Conservation (phyloP, 805 yeast genomes). For the Saturnispora saitoi region DNA sequence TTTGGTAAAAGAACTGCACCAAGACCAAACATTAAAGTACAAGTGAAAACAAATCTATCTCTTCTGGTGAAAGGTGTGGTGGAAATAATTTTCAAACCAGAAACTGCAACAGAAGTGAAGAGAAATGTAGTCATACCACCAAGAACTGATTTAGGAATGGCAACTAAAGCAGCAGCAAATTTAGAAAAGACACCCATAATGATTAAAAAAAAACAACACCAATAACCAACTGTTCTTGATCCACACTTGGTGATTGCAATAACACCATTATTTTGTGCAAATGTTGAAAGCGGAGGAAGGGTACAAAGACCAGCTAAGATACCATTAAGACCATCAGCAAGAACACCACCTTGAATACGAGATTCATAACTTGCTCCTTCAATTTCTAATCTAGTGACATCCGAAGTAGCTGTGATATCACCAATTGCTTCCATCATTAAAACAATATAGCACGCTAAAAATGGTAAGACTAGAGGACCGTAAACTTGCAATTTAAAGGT, state of each 20-base stretch:
- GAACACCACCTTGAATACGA: slow-evolving; percentile 85
- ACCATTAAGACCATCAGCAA: slow-evolving; percentile 80
- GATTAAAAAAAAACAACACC: slow-evolving; percentile 54
- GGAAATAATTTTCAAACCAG: slow-evolving; percentile 48
- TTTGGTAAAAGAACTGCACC: slow-evolving; percentile 39
- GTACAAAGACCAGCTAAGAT: slow-evolving; percentile 70
- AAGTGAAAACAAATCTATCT: slow-evolving; percentile 47
- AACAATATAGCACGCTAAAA: slow-evolving; percentile 73
- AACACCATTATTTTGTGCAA: slow-evolving; percentile 95
- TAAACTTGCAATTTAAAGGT: slow-evolving; percentile 71
- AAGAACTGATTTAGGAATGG: slow-evolving; percentile 69
- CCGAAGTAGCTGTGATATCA: slow-evolving; percentile 89
- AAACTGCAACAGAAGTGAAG: slow-evolving; percentile 48
- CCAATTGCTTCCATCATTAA: slow-evolving; percentile 92
- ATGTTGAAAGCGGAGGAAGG: slow-evolving; percentile 82
- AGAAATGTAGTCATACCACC: slow-evolving; percentile 77
- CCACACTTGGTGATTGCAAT: slow-evolving; percentile 90
- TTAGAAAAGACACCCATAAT: slow-evolving; percentile 84
- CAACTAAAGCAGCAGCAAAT: slow-evolving; percentile 80
- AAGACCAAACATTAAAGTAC: slow-evolving; percentile 42
- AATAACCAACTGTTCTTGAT: slow-evolving; percentile 57
- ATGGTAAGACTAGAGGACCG: slow-evolving; percentile 81
- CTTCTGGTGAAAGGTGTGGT: slow-evolving; percentile 47
- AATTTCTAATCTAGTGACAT: slow-evolving; percentile 77
- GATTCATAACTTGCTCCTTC: slow-evolving; percentile 77